Percentiles rank a stretch among this genome's conserved stretches.
Conservation (phyloP, 2,329 filamentous ascomycete genomes). For the Sporothrix euskadiensis region DNA sequence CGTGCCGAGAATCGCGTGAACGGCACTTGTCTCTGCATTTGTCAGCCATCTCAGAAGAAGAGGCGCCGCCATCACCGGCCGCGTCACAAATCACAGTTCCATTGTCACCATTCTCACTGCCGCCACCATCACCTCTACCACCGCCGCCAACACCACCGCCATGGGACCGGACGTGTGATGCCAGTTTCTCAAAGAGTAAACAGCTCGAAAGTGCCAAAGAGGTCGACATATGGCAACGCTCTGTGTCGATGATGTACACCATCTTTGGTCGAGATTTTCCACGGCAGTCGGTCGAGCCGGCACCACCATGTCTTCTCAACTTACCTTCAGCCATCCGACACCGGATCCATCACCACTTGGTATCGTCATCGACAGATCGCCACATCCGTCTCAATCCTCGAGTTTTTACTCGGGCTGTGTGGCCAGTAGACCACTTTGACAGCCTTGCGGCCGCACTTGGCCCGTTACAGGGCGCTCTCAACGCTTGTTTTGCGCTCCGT, state of each 20-base stretch:
- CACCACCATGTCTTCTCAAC: background rate
- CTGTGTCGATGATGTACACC: background rate
- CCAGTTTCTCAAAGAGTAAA: background rate
- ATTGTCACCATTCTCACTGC: background rate
- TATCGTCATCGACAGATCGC: background rate
- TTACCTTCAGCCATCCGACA: background rate
- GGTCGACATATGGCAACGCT: background rate
- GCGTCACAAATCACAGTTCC: background rate
- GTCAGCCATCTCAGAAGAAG: conserved; percentile 23
- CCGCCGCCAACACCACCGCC: conserved; percentile 18
- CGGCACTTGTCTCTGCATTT: conserved; percentile 13
- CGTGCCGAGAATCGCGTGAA: background rate
- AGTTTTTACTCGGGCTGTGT: conserved; percentile 40
- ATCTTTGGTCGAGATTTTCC: background rate
- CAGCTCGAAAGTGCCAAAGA: background rate
- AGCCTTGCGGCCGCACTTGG: conserved; percentile 36
- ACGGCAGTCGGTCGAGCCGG: background rate
- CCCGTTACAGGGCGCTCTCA: background rate
- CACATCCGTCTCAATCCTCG: conserved; percentile 36
- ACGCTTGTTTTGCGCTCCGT: conserved; percentile 38
- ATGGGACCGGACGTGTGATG: conserved; percentile 29
- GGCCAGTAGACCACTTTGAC: conserved; percentile 42
- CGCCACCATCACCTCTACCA: background rate
- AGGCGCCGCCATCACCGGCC: background rate
- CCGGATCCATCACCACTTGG: background rate